Evolutionary conservation across 2,329 filamentous ascomycete genomes (phyloP).

Genomic region (Diplodia mutila): DNA sequence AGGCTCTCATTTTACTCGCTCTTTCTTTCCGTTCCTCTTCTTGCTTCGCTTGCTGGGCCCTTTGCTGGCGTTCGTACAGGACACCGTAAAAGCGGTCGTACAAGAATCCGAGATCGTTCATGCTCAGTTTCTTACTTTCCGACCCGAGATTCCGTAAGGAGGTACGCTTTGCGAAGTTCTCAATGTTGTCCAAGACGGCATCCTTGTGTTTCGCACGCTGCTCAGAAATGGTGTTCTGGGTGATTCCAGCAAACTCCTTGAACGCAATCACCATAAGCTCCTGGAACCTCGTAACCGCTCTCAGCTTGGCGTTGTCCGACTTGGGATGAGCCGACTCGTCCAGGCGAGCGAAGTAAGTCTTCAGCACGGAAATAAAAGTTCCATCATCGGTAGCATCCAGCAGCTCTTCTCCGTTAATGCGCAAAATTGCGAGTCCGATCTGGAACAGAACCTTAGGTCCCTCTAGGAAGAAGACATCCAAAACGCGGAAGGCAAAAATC

Average conservation of each 20-base stretch:
- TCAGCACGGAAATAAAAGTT: slow-evolving; percentile 93
- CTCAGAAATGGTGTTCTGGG: slow-evolving; percentile 88
- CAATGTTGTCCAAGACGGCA: slow-evolving; percentile 90
- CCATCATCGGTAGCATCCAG: slow-evolving; percentile 93
- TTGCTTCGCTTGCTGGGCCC: slow-evolving; percentile 70
- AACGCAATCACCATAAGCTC: slow-evolving; percentile 99
- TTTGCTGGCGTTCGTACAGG: slow-evolving; percentile 87
- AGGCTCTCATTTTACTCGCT: slow-evolving; percentile 60
- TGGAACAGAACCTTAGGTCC: slow-evolving; percentile 97
- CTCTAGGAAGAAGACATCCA: slow-evolving; percentile 98
- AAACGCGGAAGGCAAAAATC: slow-evolving; percentile 92
- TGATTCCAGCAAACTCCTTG: slow-evolving; percentile 96
- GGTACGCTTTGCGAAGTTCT: slow-evolving; percentile 95
- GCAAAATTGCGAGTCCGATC: slow-evolving; percentile 91
- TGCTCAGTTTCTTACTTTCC: slow-evolving; percentile 87
- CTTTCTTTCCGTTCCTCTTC: slow-evolving; percentile 70
- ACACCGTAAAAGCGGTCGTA: slow-evolving; percentile 95
- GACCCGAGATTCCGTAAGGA: slow-evolving; percentile 94
- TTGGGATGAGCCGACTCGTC: slow-evolving; percentile 96
- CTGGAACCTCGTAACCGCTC: slow-evolving; percentile 93
- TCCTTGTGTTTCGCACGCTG: slow-evolving; percentile 91
- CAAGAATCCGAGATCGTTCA: slow-evolving; percentile 83
- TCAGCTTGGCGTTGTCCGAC: slow-evolving; percentile 91
- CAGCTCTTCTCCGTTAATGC: slow-evolving; percentile 95
- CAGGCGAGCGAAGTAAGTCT: slow-evolving; percentile 88